A percentile compares a stretch with the other conserved stretches of the same genome.
phyloP scores from a whole-genome alignment of 176 grass and related monocot species.

The Avena eriantha region DNA sequence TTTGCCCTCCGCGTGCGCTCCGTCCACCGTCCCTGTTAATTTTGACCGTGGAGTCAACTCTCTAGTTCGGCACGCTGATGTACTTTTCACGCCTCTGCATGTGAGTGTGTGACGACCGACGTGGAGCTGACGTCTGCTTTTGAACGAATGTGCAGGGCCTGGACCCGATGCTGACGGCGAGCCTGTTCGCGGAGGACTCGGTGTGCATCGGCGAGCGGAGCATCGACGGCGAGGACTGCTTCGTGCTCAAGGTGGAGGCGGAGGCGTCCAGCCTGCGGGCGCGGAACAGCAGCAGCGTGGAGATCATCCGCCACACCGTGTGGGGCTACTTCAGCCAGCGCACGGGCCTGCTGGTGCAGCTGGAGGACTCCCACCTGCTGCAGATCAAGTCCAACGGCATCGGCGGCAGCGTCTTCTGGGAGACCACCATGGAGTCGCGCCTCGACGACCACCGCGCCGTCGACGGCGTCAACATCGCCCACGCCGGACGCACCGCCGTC shows the following conservation, averaged over 20 bases:
- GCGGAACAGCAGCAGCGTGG: conserved; percentile 82
- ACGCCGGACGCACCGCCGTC: conserved; percentile 72
- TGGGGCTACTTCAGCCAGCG: conserved; percentile 99
- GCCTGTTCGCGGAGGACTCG: conserved; percentile 85
- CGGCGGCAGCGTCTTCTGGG: conserved; percentile 82
- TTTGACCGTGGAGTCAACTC: conserved; percentile 40
- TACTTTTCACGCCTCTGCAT: not conserved
- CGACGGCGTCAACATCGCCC: conserved; percentile 93
- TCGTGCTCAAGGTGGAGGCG: conserved; percentile 91
- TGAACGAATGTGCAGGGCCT: conserved; percentile 56
- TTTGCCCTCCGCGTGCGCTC: conserved; percentile 6
- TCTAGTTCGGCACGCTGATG: not conserved
- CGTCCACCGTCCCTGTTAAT: not conserved
- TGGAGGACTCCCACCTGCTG: conserved; percentile 95
- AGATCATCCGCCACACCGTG: conserved; percentile 91
- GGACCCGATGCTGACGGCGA: conserved; percentile 86
- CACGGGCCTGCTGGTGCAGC: conserved; percentile 84
- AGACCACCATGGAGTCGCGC: conserved; percentile 92
- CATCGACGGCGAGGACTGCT: conserved; percentile 83
- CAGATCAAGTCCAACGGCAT: conserved; percentile 65
- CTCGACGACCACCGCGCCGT: conserved; percentile 84
- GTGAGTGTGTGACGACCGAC: not conserved
- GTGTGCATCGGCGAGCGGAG: conserved; percentile 78
- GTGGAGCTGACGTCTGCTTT: not conserved
- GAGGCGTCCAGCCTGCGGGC: conserved; percentile 79